Evolutionary conservation across 139 green algal genomes (phyloP).

Genomic region (Chlorella sp.): DNA sequence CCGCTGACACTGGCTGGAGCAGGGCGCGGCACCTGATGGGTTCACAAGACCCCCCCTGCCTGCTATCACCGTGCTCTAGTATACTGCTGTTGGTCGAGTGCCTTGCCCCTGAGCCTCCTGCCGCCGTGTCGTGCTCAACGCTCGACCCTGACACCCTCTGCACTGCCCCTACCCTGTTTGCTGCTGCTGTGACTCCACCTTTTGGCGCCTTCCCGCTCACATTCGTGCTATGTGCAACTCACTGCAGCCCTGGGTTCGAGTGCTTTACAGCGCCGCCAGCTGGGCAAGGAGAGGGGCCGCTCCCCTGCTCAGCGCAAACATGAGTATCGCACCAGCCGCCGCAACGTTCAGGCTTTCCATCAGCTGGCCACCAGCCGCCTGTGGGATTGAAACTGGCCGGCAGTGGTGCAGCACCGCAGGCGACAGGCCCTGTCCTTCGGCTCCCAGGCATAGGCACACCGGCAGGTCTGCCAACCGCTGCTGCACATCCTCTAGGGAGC

Average conservation of each 20-base stretch:
- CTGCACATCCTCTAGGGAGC: not conserved
- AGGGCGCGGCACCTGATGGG: not conserved
- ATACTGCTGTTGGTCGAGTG: too few relatives aligned
- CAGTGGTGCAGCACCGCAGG: conserved; percentile 42
- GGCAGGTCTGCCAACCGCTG: not conserved
- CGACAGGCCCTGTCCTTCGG: conserved; percentile 80
- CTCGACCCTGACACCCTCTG: too few relatives aligned
- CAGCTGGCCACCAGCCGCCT: conserved; percentile 39
- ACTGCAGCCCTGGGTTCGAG: too few relatives aligned
- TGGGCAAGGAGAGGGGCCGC: not conserved
- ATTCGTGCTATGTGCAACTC: too few relatives aligned
- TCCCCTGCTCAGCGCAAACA: conserved; percentile 47
- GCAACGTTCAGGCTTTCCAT: conserved; percentile 90
- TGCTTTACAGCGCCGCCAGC: conserved; percentile 14
- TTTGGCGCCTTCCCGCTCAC: too few relatives aligned
- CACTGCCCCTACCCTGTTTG: too few relatives aligned
- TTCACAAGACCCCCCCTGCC: too few relatives aligned
- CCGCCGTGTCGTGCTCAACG: too few relatives aligned
- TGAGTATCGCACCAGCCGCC: conserved; percentile 70
- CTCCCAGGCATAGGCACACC: conserved; percentile 79
- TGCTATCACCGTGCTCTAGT: too few relatives aligned
- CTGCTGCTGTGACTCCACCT: too few relatives aligned
- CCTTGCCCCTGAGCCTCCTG: too few relatives aligned
- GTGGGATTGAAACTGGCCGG: conserved; percentile 67
- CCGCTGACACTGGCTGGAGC: conserved; percentile 4